These are phyloP conservation scores for Panicum hallii DNA, from an alignment of 202 grass and related monocot species.

Conservation along the genomic window DNA sequence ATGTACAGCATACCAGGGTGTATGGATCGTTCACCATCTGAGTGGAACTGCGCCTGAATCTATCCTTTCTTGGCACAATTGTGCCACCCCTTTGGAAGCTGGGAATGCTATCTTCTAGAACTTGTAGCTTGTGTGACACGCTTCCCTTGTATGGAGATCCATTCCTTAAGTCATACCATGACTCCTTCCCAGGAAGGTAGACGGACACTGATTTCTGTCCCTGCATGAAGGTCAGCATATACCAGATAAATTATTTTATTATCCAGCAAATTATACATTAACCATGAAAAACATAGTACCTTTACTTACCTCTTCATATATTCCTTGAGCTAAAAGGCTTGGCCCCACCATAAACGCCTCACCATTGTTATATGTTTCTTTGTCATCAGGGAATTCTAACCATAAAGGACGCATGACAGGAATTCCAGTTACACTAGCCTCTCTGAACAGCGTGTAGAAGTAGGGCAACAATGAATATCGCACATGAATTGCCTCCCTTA, in stretches of 20 bases:
- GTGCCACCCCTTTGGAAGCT: slow-evolving; percentile 82
- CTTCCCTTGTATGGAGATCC: slow-evolving; percentile 69
- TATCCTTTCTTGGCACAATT: slow-evolving; percentile 93
- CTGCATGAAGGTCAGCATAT: slow-evolving; percentile 48
- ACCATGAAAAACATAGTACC: background rate
- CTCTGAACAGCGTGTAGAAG: slow-evolving; percentile 95
- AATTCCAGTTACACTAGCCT: slow-evolving; percentile 81
- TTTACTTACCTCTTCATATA: slow-evolving; percentile 76
- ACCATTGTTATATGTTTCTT: slow-evolving; percentile 91
- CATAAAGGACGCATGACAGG: slow-evolving; percentile 93
- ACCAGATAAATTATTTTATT: slow-evolving; percentile 8
- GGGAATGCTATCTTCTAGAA: slow-evolving; percentile 85
- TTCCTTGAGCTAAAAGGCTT: slow-evolving; percentile 77
- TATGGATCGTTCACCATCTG: slow-evolving; percentile 99
- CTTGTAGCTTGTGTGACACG: slow-evolving; percentile 73
- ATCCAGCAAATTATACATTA: slow-evolving; percentile 39
- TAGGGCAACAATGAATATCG: slow-evolving; percentile 94
- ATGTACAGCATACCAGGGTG: slow-evolving; percentile 70
- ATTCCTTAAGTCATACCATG: slow-evolving; percentile 84
- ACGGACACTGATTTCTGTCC: slow-evolving; percentile 71
- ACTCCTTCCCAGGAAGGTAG: slow-evolving; percentile 77
- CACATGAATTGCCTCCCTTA: slow-evolving; percentile 87
- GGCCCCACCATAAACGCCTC: slow-evolving; percentile 93
- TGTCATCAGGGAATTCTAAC: slow-evolving; percentile 93
- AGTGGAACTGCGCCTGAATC: slow-evolving; percentile 94